Base-by-base conservation (phyloP, 164 flowering plant genomes). In the Hamamelis virginiana region DNA sequence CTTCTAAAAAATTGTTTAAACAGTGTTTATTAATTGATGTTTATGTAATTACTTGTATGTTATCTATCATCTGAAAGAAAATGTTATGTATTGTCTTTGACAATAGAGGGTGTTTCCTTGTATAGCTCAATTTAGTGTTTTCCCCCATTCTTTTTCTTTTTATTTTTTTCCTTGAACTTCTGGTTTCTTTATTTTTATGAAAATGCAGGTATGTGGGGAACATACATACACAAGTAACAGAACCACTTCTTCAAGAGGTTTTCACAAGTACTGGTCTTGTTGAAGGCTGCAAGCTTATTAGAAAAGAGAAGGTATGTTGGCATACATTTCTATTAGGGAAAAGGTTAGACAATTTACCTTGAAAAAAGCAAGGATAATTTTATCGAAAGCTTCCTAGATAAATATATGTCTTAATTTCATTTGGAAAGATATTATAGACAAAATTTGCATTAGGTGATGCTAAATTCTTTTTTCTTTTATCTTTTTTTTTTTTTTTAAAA, bases 151-250 rank as follows among this genome's bases (percentile, higher is more conserved):
- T 14, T 59, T 8, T 25, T 58, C 5, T 26, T 14, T 3, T 19
- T 10, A 45, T 63, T 43, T 4, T 21, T 10, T 13, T 1, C 46
- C 46, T 64, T 64, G 6, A 33, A 33, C 41, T 2, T 33, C 41
- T 2, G 64, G 1, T 59, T 80, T 66, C 45, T 77, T 76, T 68
- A 50, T 77, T 73, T 76, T 77, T 78, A 77, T 75, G 74, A 68
- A 66, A 80, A 59, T 87, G 85, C 89, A 96, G 99, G 82, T 96
- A 90, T 78, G 97, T 96, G 16, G 99, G 99, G 27, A 96, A 96
- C 73, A 87, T 96, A 46, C 98, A 96, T 75, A 82, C 85, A 22
- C 92, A 90, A 68, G 99, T 96, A 43, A 91, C 98, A 0, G 99
- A 96, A 76, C 90, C 87, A 72, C 92, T 96, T 64, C 92, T 96